Percentiles rank a stretch among this genome's conserved stretches.
These are phyloP conservation scores for Mucor racemosus DNA, from an alignment of 371 early-diverging fungal genomes.

Conservation along the genomic window DNA sequence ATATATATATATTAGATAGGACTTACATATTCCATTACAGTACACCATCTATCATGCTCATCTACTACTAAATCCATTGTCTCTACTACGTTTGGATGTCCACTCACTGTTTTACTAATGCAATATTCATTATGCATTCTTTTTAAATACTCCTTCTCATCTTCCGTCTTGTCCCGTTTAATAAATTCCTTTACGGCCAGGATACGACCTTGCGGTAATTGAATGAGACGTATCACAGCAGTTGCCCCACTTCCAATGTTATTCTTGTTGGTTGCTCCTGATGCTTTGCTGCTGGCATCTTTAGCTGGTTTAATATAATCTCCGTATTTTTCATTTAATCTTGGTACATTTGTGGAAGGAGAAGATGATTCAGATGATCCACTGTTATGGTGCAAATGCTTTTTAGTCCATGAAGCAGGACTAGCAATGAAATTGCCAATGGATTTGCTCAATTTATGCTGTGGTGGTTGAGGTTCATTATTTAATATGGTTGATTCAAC, in stretches of 20 bases:
- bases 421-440: conserved; percentile 24
- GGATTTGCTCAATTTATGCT: conserved; percentile 18
- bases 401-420: conserved; percentile 31
- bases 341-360: conserved; percentile 21
- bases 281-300: conserved; percentile 12
- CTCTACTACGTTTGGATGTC: conserved; percentile 72
- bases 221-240: conserved; percentile 87
- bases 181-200: conserved; percentile 70
- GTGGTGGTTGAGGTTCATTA: neutral
- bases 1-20: neutral
- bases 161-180: conserved; percentile 56
- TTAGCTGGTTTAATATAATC: conserved; percentile 24
- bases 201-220: conserved; percentile 43
- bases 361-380: conserved; percentile 14
- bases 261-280: conserved; percentile 51
- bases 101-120: conserved; percentile 64
- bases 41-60: conserved; percentile 59
- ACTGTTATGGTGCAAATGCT: conserved; percentile 16
- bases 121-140: conserved; percentile 77
- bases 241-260: conserved; percentile 89
- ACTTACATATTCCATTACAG: conserved; percentile 73
- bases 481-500: neutral
- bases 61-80: conserved; percentile 72
- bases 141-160: conserved; percentile 66
- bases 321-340: conserved; percentile 32